Evolutionary conservation across 169 alveolate genomes (phyloP), one percentile per base, ranked within the genome.

Genomic region (Plasmodium coatneyi): DNA sequence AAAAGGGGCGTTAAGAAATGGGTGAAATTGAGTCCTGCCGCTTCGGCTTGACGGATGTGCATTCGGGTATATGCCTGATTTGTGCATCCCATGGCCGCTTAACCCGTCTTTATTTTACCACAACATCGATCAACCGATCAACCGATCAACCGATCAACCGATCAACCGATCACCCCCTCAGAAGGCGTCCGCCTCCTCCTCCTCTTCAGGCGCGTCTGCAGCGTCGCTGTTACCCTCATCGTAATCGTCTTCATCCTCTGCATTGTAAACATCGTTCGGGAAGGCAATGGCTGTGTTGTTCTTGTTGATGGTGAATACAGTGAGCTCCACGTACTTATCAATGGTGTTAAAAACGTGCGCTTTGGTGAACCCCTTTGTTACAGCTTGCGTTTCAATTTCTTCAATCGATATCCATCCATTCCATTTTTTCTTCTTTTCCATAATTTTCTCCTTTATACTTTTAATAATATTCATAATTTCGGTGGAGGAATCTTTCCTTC

Each of bases 381-480:
- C 82, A 19, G 92, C 93, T 82, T 92, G 96, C 92, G 82, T 96
- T 92, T 95, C 97, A 16, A 96, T 83, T 41, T 96, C 97, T 54
- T 92, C 93, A 66, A 95, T 66, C 28, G 92, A 80, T 76, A 94
- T 81, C 97, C 97, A 95, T 52, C 97, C 97, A 95, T 93, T 97
- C 98, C 97, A 96, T 71, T 74, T 80, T 30, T 84, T 93, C 46
- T 84, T 93, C 92, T 94, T 95, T 32, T 86, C 95, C 96, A 79
- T 84, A 92, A 96, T 76, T 25, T 76, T 93, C 28, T 96, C 96
- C 56, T 96, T 94, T 70, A 90, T 86, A 28, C 92, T 95, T 80
- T 96, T 96, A 72, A 97, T 84, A 54, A 97, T 92, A 60, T 96
- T 95, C 96, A 96, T 96, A 54, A 97, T 96, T 84, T 96, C 97